Evolutionary conservation across 202 grass and related monocot genomes (phyloP).

Genomic region (Eragrostis tef): DNA sequence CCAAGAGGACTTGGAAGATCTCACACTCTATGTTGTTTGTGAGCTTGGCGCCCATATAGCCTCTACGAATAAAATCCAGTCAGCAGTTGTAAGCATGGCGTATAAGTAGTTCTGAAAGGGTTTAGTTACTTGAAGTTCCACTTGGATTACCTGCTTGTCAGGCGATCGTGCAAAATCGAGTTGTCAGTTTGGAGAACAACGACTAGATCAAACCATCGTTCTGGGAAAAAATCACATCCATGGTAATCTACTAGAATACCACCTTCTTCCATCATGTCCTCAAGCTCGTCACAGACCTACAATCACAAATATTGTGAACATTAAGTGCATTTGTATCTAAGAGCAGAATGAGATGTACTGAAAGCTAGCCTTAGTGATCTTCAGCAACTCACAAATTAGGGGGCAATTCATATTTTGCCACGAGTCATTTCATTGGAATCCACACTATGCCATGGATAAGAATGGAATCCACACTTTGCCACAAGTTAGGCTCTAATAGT

Average conservation of each 20-base stretch:
- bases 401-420: no score
- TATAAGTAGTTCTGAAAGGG: background rate
- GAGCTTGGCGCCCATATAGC: conserved; percentile 86
- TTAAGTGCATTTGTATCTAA: background rate
- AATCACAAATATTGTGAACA: conserved; percentile 1
- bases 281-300: conserved; percentile 86
- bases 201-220: conserved; percentile 95
- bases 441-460: no score
- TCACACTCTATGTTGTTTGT: conserved; percentile 94
- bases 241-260: conserved; percentile 95
- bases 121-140: background rate
- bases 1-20: conserved; percentile 90
- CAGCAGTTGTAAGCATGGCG: conserved; percentile 4
- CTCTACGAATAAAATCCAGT: conserved; percentile 49
- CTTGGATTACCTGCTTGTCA: conserved; percentile 68
- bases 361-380: background rate
- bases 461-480: no score
- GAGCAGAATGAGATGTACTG: background rate
- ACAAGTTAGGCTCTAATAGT: no score
- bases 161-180: conserved; percentile 87
- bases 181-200: conserved; percentile 95
- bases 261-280: conserved; percentile 86
- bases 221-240: conserved; percentile 92
- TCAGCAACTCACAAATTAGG: background rate
- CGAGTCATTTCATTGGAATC: no score